Conservation (phyloP, 78 protist genomes). For the Polysphondylium violaceum region DNA sequence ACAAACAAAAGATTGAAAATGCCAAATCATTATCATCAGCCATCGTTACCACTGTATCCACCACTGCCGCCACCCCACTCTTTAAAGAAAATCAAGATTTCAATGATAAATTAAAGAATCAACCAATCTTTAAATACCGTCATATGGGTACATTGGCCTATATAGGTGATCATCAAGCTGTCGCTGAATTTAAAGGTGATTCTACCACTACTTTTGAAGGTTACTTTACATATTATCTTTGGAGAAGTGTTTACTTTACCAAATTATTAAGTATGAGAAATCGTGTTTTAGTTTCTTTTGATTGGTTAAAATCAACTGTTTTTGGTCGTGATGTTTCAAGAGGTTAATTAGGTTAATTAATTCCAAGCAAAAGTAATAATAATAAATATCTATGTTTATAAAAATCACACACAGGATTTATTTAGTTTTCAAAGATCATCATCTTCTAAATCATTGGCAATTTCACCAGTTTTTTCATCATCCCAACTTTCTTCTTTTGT, state of each 20-base stretch:
- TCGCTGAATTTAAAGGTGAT: conserved; percentile 19
- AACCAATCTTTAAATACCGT: conserved; percentile 50
- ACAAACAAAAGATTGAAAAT: background rate
- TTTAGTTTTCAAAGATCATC: background rate
- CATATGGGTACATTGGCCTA: conserved; percentile 74
- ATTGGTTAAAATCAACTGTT: conserved; percentile 59
- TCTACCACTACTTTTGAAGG: conserved; percentile 43
- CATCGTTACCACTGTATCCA: background rate
- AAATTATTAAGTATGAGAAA: conserved; percentile 44
- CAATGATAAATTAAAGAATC: background rate
- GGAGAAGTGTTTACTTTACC: conserved; percentile 54
- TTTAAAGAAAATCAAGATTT: background rate
- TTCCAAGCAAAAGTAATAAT: too few species aligned
- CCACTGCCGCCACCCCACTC: background rate
- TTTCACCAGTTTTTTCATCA: conserved; percentile 46
- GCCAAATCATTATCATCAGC: background rate
- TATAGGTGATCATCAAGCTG: conserved; percentile 48
- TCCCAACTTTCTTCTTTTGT: conserved; percentile 53
- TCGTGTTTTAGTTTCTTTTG: conserved; percentile 41
- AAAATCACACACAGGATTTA: too few species aligned
- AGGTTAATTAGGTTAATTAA: conserved; percentile 36
- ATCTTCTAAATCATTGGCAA: conserved; percentile 11
- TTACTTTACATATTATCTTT: conserved; percentile 36
- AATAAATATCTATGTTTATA: too few species aligned
- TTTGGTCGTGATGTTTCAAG: conserved; percentile 76